phyloP scores from a whole-genome alignment of 2,329 filamentous ascomycete species.

The Raffaelea albimanens region DNA sequence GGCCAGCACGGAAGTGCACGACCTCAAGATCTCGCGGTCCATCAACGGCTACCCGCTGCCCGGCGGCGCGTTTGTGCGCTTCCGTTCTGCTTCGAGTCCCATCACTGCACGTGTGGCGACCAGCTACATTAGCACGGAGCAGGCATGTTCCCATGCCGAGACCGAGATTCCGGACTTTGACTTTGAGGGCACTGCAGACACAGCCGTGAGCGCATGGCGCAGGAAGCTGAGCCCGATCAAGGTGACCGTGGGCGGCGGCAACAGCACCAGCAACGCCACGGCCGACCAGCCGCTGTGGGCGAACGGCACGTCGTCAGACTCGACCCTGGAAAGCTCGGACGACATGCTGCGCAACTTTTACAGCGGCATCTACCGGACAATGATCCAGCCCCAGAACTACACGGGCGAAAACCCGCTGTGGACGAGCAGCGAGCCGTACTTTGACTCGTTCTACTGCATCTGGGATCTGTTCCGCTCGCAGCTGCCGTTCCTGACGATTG shows the following conservation, averaged over 20 bases:
- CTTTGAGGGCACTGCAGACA: constrained; percentile 42
- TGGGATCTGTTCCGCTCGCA: constrained; percentile 66
- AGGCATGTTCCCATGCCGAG: constrained; percentile 61
- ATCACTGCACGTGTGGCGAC: constrained; percentile 59
- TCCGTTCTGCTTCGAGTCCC: constrained; percentile 30
- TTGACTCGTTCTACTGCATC: constrained; percentile 68
- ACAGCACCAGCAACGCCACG: neutral
- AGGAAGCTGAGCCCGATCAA: constrained; percentile 50
- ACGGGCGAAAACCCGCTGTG: constrained; percentile 64
- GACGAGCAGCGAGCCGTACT: constrained; percentile 58
- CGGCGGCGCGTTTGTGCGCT: constrained; percentile 55
- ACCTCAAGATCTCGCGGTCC: constrained; percentile 36
- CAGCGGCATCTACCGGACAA: constrained; percentile 61
- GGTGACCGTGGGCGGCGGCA: constrained; percentile 28
- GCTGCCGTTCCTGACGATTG: constrained; percentile 57
- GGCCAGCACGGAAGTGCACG: constrained; percentile 36
- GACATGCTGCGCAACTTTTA: constrained; percentile 56
- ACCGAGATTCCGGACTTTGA: constrained; percentile 59
- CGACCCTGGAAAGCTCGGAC: constrained; percentile 16
- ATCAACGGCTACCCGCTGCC: constrained; percentile 46
- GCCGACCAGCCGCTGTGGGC: neutral
- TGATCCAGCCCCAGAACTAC: constrained; percentile 66
- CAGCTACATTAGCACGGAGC: constrained; percentile 56
- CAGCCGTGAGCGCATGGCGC: constrained; percentile 49
- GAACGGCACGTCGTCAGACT: neutral